A percentile compares a stretch with the other conserved stretches of the same genome.
Evolutionary conservation across 306 rosid species (phyloP).

Genomic region (Sesbania bispinosa): DNA sequence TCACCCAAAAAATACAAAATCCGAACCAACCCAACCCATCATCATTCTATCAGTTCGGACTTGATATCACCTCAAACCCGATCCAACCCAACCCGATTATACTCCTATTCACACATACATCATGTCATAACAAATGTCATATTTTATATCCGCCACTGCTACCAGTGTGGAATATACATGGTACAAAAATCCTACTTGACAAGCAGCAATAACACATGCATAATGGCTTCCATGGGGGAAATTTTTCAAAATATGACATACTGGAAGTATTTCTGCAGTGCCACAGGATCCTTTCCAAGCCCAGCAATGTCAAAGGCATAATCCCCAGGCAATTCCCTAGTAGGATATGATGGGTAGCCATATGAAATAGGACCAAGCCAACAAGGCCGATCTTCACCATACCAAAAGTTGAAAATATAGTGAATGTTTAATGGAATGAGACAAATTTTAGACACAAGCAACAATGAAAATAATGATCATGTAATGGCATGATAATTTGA

Average conservation of each 20-base stretch:
- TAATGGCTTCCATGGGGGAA: constrained; percentile 1
- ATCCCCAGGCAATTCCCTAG: constrained; percentile 88
- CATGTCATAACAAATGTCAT: background rate
- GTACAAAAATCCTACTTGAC: background rate
- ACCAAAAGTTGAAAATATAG: constrained; percentile 63
- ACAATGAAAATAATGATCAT: background rate
- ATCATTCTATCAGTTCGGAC: no score
- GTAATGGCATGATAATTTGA: background rate
- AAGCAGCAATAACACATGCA: constrained; percentile 15
- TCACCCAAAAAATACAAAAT: no score
- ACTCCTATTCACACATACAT: background rate
- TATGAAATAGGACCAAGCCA: constrained; percentile 96
- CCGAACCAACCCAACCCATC: no score
- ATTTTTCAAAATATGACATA: constrained; percentile 35
- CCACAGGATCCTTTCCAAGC: constrained; percentile 67
- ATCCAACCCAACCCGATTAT: no score
- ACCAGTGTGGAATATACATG: background rate
- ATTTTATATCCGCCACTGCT: no score
- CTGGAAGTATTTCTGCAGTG: constrained; percentile 75
- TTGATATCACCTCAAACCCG: no score
- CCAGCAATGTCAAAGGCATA: constrained; percentile 85
- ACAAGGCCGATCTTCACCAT: constrained; percentile 80
- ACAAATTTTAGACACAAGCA: background rate
- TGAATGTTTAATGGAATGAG: background rate
- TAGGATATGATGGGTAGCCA: constrained; percentile 73